Evolutionary conservation across 345 rosid species (phyloP), one percentile per base, ranked within the genome.

Genomic region (Corchorus capsularis): DNA sequence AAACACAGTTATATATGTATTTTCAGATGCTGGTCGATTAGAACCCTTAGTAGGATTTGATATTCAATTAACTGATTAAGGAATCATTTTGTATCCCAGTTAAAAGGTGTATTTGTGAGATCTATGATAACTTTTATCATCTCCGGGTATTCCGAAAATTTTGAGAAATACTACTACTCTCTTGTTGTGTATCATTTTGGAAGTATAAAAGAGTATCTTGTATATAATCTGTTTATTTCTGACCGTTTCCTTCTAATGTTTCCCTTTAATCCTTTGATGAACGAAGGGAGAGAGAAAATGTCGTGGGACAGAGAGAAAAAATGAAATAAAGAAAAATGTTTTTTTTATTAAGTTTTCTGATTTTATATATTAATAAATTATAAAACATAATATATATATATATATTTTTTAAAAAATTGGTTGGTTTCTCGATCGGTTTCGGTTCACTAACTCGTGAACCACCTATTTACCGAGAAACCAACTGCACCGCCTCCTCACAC

Each of bases 51-150:
- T 41, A 50, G 62, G 37, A 17, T 61, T 39, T 50, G 63, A 15
- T 37, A 46, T 77, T 54, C 63, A 27, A 47, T 45, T 69, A 37
- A 37, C 47, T 37, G 63, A 55, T 50, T 32, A 14, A 27, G 61
- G 47, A 61, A 61, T 73, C 69, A 16, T 61, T 47, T 60, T 73
- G 76, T 46, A 73, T 45, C 27, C 27, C 60, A 69, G 20, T 68
- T 54, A 15, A 14, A 16, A 15, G 1, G 43, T 22, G 27, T 67
- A 46, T 67, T 22, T 47, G 13, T 46, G 71, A 19, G 22, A 67
- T 47, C 46, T 39, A 20, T 22, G 19, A 37, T 27, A 27, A n/a
- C 20, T 67, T 45, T 45, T 6, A 19, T 14, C 12, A 67, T 46
- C 71, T 46, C 7, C 17, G 2, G 63, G 27, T 60, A 8, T 61